Evolutionary conservation across 164 flowering plant genomes (phyloP), one percentile per base, ranked within the genome.

Genomic region (Paratinospora sagittata): DNA sequence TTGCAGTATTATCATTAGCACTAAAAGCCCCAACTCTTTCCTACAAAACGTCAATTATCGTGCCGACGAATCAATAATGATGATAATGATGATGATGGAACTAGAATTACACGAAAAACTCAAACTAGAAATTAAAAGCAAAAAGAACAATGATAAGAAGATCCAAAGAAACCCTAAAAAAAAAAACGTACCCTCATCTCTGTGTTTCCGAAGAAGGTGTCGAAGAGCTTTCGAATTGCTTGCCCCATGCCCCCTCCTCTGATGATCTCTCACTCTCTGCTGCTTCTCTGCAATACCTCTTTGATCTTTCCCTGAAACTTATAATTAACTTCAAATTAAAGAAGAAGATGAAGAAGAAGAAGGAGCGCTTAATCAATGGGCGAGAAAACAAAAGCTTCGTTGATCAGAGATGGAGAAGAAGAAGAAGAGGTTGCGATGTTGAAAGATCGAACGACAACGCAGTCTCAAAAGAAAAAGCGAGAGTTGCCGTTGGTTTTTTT

Each of bases 161-260:
- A 49, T 10, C 58, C 21, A 23, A 66, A 26, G 24, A 67, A 47
- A 55, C 24, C 61, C 61, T 26, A 67, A 30, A 30, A 30, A n/a
- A n/a, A n/a, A 4, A 30, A 4, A 43, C 76, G 63, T 84, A 94
- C 98, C 82, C 97, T 81, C 97, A 90, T 92, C 88, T 94, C 98
- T 16, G 82, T 65, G 85, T 88, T 94, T 74, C 97, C 98, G 82
- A 94, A 92, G 88, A 94, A 92, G 78, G 91, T 60, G 66, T 94
- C 98, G 81, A 92, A 94, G 77, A 94, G 95, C 84, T 92, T 94
- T 76, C 97, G 89, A 81, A 94, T 89, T 68, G 96, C 92, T 81
- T 90, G 97, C 65, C 98, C 98, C 98, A 93, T 91, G 69, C 67
- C 47, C 76, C 71, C 68, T n/a, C 34, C 34, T 30, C 47, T 75